Base-by-base conservation (phyloP, 2,329 filamentous ascomycete genomes). In the Phyllosticta citribraziliensis region DNA sequence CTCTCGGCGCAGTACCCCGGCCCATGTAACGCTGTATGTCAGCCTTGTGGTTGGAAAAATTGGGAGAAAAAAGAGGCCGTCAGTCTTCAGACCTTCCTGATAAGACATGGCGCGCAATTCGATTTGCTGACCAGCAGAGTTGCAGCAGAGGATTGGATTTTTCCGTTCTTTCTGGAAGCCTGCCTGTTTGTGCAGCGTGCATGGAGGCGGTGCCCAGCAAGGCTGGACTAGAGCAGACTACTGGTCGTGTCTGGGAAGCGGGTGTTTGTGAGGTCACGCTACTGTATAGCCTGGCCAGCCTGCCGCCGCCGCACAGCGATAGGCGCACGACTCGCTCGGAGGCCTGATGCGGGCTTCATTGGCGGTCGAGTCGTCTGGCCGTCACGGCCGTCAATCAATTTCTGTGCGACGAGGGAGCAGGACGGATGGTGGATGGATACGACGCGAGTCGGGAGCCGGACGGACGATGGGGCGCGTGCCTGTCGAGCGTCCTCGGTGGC, bases 71-170 rank as follows among this genome's bases (percentile, higher is more conserved):
- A 12, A 19, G 30, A 19, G 56, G 27, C 47, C 22, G 56, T 51
- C 24, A 40, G 56, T 51, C 24, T 52, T 33, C 35, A 55, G 58
- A 60, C 58, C 58, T 60, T 55, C 58, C 58, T 51, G 58, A 60
- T 60, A 60, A 60, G 52, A 53, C 52, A 51, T 55, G 55, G 58
- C 50, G 58, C 58, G 35, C 55, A 55, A 60, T 60, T 55, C 35
- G 5, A 60, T 55, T 55, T 51, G 57, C 52, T 51, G 56, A 47
- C 19, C 17, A 22, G 33, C 9, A 40, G 10, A 14, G 33, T 60
- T 60, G 22, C 22, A 22, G 3, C 22, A 22, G 22, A 22, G 22
- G 22, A 22, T 22, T 22, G 22, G 22, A 22, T 22, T 22, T n/a
- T n/a, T n/a, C n/a, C n/a, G n/a, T n/a, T n/a, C 22, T 22, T 22